Evolutionary conservation across 2,329 filamentous ascomycete genomes (phyloP).

Genomic region (Phoma sp.): DNA sequence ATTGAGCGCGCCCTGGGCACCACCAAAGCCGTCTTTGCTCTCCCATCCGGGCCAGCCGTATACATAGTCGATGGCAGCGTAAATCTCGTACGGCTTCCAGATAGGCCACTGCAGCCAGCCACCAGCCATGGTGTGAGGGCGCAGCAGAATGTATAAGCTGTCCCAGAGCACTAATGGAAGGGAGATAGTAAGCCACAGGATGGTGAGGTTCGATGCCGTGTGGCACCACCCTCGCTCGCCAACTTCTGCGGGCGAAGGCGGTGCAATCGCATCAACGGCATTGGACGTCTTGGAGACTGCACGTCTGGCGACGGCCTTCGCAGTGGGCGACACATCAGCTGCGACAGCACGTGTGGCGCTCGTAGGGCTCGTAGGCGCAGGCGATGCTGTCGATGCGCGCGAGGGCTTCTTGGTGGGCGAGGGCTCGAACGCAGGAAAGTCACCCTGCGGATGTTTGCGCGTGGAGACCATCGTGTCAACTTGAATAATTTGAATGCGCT

Average conservation of each 20-base stretch:
- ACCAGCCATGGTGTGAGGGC: conserved; percentile 82
- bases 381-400: conserved; percentile 44
- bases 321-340: conserved; percentile 20
- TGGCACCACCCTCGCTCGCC: conserved; percentile 59
- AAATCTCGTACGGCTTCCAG: conserved; percentile 80
- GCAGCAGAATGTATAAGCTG: conserved; percentile 76
- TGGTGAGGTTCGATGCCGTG: conserved; percentile 63
- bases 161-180: conserved; percentile 85
- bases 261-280: conserved; percentile 20
- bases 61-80: conserved; percentile 78
- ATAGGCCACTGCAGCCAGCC: conserved; percentile 74
- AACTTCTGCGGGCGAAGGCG: conserved; percentile 31
- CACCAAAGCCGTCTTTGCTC: conserved; percentile 73
- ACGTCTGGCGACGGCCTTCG: conserved; percentile 31
- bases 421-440: conserved; percentile 44
- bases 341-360: conserved; percentile 13
- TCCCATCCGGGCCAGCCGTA: conserved; percentile 80
- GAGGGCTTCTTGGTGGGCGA: conserved; percentile 47
- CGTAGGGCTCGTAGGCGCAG: conserved; percentile 31
- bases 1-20: conserved; percentile 75
- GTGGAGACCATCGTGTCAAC: conserved; percentile 47
- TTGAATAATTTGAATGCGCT: neutral
- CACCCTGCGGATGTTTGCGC: conserved; percentile 44
- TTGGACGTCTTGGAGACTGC: conserved; percentile 30
- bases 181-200: conserved; percentile 76